phyloP scores from a whole-genome alignment of 202 grass and related monocot species.

The Musa balbisiana region DNA sequence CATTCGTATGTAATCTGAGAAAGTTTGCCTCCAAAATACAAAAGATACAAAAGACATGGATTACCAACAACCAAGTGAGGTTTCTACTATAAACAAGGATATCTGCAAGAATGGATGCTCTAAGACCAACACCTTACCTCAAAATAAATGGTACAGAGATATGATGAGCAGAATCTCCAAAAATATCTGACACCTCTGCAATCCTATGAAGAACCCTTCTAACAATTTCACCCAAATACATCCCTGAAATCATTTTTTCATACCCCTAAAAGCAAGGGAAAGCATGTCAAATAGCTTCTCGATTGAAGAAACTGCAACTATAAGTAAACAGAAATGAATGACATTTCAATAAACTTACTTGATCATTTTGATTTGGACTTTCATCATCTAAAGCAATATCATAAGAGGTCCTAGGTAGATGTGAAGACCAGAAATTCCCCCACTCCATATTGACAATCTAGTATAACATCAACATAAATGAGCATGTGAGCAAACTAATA shows the following conservation, averaged over 20 bases:
- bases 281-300: neutral
- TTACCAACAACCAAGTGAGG: no score
- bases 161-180: conserved; percentile 47
- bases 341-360: conserved; percentile 32
- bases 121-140: conserved; percentile 33
- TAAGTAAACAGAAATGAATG: neutral
- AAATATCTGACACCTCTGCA: conserved; percentile 64
- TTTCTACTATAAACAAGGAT: no score
- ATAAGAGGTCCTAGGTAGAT: conserved; percentile 79
- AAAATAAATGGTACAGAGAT: conserved; percentile 58
- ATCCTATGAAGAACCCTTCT: conserved; percentile 67
- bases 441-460: conserved; percentile 99
- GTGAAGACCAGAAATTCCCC: conserved; percentile 98
- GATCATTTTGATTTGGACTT: conserved; percentile 78
- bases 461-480: conserved; percentile 16
- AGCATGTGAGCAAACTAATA: conserved; percentile 2
- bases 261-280: conserved; percentile 43
- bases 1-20: neutral
- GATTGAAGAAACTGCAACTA: neutral
- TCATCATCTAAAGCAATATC: conserved; percentile 73
- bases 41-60: no score
- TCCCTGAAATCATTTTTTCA: conserved; percentile 91
- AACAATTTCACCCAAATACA: conserved; percentile 88
- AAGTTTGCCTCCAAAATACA: no score
- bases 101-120: neutral